Percentiles rank a stretch among this genome's conserved stretches.
phyloP scores from a whole-genome alignment of 768 basidiomycete genomes.

The Psilocybe subaeruginosa region DNA sequence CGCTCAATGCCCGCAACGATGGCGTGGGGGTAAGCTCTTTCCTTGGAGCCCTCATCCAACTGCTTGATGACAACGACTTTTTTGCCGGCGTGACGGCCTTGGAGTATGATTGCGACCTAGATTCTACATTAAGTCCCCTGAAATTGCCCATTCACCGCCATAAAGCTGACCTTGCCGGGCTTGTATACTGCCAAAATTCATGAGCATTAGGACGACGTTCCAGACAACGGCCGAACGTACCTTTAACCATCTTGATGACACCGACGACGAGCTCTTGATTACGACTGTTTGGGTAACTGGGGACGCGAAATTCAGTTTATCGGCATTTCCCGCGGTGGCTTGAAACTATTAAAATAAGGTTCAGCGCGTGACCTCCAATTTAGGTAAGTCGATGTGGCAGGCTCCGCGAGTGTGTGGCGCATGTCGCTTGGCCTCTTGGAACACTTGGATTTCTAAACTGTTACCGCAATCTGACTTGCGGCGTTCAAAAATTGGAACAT shows the following conservation, averaged over 20 bases:
- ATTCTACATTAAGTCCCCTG: slow-evolving; percentile 3
- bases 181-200: slow-evolving; percentile 72
- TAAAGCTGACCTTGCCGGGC: slow-evolving; percentile 77
- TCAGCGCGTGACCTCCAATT: slow-evolving; percentile 11
- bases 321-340: slow-evolving; percentile 48
- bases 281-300: slow-evolving; percentile 31
- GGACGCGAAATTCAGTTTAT: slow-evolving; percentile 26
- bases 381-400: neutral
- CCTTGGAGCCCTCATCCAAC: slow-evolving; percentile 95
- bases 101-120: slow-evolving; percentile 94
- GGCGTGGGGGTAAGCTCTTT: slow-evolving; percentile 95
- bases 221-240: slow-evolving; percentile 32
- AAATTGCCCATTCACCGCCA: neutral
- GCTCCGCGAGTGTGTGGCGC: neutral
- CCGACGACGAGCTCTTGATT: slow-evolving; percentile 46
- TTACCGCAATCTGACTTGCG: neutral
- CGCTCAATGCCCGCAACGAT: slow-evolving; percentile 98
- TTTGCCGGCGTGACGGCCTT: slow-evolving; percentile 98
- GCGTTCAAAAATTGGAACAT: neutral
- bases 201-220: slow-evolving; percentile 15
- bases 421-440: neutral
- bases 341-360: slow-evolving; percentile 42
- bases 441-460: neutral
- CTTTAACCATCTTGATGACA: slow-evolving; percentile 61
- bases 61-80: slow-evolving; percentile 99